Conservation (phyloP, 2,329 filamentous ascomycete genomes). For the Chalaropsis ovoidea region DNA sequence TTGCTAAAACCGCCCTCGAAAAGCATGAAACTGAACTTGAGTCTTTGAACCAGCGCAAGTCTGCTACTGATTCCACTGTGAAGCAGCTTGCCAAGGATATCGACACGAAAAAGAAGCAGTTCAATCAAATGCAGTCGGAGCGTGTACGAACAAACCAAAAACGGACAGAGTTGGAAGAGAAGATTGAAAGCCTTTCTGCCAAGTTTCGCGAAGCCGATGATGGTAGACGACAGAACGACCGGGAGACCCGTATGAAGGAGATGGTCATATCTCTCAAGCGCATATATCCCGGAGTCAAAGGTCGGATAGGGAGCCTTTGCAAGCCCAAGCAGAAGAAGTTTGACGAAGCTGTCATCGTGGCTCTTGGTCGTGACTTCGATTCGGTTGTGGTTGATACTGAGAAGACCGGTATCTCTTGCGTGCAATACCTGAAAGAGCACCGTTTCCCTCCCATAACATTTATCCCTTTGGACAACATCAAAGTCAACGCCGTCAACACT, state of each 20-base stretch:
- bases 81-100: slow-evolving; percentile 68
- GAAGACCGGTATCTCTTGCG: slow-evolving; percentile 86
- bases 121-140: slow-evolving; percentile 76
- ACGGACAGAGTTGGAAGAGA: slow-evolving; percentile 82
- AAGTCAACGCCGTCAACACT: slow-evolving; percentile 81
- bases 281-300: slow-evolving; percentile 83
- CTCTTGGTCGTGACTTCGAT: slow-evolving; percentile 86
- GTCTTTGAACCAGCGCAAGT: slow-evolving; percentile 58
- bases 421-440: slow-evolving; percentile 87
- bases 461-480: slow-evolving; percentile 93
- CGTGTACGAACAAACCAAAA: slow-evolving; percentile 70
- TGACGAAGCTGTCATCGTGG: slow-evolving; percentile 83
- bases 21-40: slow-evolving; percentile 63
- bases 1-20: slow-evolving; percentile 59
- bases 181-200: slow-evolving; percentile 67
- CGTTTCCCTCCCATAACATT: slow-evolving; percentile 82
- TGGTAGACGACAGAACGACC: slow-evolving; percentile 73
- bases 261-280: slow-evolving; percentile 78
- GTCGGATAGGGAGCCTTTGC: slow-evolving; percentile 81
- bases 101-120: slow-evolving; percentile 78
- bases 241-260: slow-evolving; percentile 68
- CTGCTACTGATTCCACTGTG: slow-evolving; percentile 50
- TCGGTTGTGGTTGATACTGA: slow-evolving; percentile 91
- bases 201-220: slow-evolving; percentile 80
- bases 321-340: slow-evolving; percentile 96